Base-by-base conservation (phyloP, 768 basidiomycete species). In the Lentinula raphanica region DNA sequence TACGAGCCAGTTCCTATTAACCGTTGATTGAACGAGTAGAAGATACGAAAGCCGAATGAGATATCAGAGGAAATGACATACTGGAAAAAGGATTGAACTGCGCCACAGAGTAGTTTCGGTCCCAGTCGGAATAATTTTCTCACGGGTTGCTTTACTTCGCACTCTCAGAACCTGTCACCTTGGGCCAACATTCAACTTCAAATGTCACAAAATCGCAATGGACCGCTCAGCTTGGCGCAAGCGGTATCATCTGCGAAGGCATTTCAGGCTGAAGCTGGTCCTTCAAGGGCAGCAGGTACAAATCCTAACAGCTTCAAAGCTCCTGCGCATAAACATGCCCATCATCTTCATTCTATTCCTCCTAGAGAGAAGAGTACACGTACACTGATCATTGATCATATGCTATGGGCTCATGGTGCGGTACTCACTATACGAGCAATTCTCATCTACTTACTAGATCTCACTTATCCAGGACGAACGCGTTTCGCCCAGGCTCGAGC, bases 291-390 rank as follows among this genome's bases (percentile, higher is more conserved):
- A 19, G 28, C 17, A 7, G 44, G 27, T 29, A 56, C 50, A 58
- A 62, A 62, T 49, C 29, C 53, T 13, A 61, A 51, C 54, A 60
- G 79, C 0, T 88, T 87, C 74, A 81, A 77, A 61, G 82, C 88
- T 1, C 88, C 88, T 7, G 91, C 92, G 1, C 92, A 93, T 71
- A 90, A 87, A 63, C 90, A 92, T 76, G 91, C 91, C 0, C 92
- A 93, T 68, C 90, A 93, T 67, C 72, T 93, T 1, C 91, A 94
- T 67, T 85, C 88, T 2, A 92, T 94, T 31, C 91, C 91, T 2
- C 92, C 90, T 2, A 75, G 89, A 38, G 91, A 94, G 71, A 94
- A 93, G 75, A 89, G 88, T n/a, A 92, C 91, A 7, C 77, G 90
- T 31, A 93, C 90, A 9, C 77, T 93, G 58, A 94, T 93, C 64